phyloP scores from a whole-genome alignment of 1,284 basidiomycete genomes.

The Heterobasidion occidentale region DNA sequence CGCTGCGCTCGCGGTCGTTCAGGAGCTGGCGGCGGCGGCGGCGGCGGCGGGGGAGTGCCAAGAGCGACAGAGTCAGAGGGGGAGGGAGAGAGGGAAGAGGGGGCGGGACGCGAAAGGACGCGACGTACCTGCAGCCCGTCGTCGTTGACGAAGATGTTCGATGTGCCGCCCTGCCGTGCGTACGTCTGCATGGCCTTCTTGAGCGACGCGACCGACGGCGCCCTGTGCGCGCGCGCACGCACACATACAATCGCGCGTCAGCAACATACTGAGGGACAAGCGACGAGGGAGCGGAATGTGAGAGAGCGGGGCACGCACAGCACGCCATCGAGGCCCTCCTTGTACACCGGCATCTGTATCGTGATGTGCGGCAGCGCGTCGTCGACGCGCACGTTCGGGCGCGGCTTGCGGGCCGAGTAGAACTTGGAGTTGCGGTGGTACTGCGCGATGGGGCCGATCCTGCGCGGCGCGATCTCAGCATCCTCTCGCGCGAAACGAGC shows the following conservation, averaged over 20 bases:
- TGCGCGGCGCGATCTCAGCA: background rate
- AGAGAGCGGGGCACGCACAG: slow-evolving; percentile 19
- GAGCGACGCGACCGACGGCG: slow-evolving; percentile 37
- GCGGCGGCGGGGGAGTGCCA: slow-evolving; percentile 17
- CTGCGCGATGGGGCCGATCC: slow-evolving; percentile 40
- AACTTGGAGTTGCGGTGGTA: slow-evolving; percentile 39
- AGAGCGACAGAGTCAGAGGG: slow-evolving; percentile 17
- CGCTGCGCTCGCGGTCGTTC: slow-evolving; percentile 49
- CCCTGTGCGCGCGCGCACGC: slow-evolving; percentile 11
- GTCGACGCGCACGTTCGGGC: slow-evolving; percentile 31
- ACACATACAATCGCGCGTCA: background rate
- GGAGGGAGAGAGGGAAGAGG: background rate
- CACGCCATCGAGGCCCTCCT: slow-evolving; percentile 31
- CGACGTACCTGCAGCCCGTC: slow-evolving; percentile 34
- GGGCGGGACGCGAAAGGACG: background rate
- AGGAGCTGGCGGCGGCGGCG: slow-evolving; percentile 33
- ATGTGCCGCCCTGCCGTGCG: slow-evolving; percentile 46
- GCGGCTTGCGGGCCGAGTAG: slow-evolving; percentile 35
- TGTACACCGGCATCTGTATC: slow-evolving; percentile 53
- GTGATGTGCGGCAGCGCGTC: slow-evolving; percentile 44
- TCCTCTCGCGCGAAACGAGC: background rate
- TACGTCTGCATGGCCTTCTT: slow-evolving; percentile 40
- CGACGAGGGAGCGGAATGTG: background rate
- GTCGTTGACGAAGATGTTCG: slow-evolving; percentile 43
- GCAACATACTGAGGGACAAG: background rate